These are phyloP conservation scores for Podospora pseudoanserina DNA, from an alignment of 495 filamentous ascomycete genomes.

Conservation along the genomic window DNA sequence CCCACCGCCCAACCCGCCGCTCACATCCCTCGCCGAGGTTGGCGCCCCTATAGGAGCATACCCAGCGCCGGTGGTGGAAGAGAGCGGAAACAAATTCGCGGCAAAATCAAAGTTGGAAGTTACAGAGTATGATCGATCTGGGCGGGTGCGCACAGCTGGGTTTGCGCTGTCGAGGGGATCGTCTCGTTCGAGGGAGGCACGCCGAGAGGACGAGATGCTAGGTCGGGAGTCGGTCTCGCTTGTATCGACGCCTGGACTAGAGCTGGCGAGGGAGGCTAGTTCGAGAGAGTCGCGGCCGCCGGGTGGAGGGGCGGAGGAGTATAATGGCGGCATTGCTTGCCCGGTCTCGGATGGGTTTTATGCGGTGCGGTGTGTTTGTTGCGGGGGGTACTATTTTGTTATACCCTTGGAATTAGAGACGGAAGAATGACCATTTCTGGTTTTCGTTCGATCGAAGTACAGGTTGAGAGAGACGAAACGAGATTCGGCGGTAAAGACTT, in stretches of 20 bases:
- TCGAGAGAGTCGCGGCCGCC: constrained; percentile 86
- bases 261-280: constrained; percentile 88
- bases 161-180: constrained; percentile 68
- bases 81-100: constrained; percentile 84
- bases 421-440: not conserved
- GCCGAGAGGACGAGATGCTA: constrained; percentile 85
- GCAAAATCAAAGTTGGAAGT: constrained; percentile 93
- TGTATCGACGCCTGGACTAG: constrained; percentile 61
- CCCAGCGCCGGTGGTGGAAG: constrained; percentile 69
- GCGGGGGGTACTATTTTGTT: not conserved
- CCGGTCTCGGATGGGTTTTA: not conserved
- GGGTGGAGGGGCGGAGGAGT: constrained; percentile 44
- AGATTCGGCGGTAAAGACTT: not conserved
- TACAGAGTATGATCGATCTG: constrained; percentile 74
- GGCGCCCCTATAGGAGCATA: constrained; percentile 81
- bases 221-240: constrained; percentile 68
- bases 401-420: not conserved
- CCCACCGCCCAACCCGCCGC: constrained; percentile 44
- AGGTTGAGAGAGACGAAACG: constrained; percentile 8
- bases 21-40: constrained; percentile 48
- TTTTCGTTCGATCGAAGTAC: not conserved
- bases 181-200: constrained; percentile 81
- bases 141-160: constrained; percentile 40
- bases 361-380: not conserved
- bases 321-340: constrained; percentile 41